Percentiles rank a stretch among this genome's conserved stretches.
Evolutionary conservation across 352 stramenopile species (phyloP).

Genomic region (Pythium oligandrum): DNA sequence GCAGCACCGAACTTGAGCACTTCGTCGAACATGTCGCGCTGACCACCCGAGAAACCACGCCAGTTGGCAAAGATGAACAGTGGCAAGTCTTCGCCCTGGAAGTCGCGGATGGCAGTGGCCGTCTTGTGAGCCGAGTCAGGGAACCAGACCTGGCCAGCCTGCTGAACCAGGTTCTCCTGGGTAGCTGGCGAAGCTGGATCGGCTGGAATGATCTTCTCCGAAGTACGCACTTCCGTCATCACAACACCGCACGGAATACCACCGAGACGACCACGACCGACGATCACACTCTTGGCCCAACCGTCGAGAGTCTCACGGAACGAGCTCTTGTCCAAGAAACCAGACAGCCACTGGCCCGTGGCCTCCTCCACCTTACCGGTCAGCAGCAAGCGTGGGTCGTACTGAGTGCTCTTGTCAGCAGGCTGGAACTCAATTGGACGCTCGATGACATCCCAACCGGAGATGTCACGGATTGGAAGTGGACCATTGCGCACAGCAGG

Average conservation of each 20-base stretch:
- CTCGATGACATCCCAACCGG: constrained; percentile 81
- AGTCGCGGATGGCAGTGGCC: constrained; percentile 99
- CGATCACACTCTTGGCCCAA: constrained; percentile 99
- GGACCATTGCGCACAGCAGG: constrained; percentile 86
- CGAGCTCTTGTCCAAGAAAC: constrained; percentile 98
- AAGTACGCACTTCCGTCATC: constrained; percentile 97
- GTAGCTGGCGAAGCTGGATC: constrained; percentile 96
- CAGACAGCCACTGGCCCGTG: constrained; percentile 82
- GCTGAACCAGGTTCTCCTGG: constrained; percentile 95
- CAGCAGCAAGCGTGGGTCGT: constrained; percentile 95
- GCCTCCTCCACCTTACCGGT: constrained; percentile 72
- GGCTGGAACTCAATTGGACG: constrained; percentile 89
- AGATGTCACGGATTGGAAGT: constrained; percentile 83
- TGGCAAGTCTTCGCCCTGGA: constrained; percentile 98
- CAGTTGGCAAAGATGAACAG: constrained; percentile 99
- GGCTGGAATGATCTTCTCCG: constrained; percentile 95
- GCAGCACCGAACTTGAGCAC: constrained; percentile 99
- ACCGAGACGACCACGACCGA: constrained; percentile 95
- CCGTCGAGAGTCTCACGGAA: constrained; percentile 98
- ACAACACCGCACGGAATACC: constrained; percentile 99
- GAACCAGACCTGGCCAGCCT: constrained; percentile 99
- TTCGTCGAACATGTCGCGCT: constrained; percentile 99
- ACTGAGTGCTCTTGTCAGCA: constrained; percentile 91
- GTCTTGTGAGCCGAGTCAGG: constrained; percentile 99
- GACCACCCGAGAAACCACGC: constrained; percentile 99